phyloP scores from a whole-genome alignment of 352 stramenopile genomes.

The Achlya hypogyna region DNA sequence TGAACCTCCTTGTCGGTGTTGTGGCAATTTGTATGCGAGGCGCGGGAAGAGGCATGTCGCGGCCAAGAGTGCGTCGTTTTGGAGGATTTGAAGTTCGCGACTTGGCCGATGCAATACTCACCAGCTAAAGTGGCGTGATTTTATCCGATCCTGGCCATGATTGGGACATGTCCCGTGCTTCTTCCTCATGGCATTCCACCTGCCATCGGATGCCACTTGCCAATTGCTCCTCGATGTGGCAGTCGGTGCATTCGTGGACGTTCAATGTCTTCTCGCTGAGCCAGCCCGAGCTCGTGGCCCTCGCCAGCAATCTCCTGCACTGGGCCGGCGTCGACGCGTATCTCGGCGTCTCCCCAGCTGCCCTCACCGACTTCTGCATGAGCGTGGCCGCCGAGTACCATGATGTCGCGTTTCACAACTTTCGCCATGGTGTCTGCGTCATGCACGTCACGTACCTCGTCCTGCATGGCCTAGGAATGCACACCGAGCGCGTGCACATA shows the following conservation, averaged over 20 bases:
- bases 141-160: not conserved
- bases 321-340: constrained; percentile 49
- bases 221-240: not conserved
- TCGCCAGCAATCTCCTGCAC: constrained; percentile 62
- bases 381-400: constrained; percentile 75
- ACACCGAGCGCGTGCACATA: constrained; percentile 73
- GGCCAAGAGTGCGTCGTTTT: too few species aligned
- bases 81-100: too few species aligned
- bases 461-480: constrained; percentile 51
- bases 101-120: too few species aligned
- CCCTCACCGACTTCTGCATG: constrained; percentile 66
- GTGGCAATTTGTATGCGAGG: too few species aligned
- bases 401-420: constrained; percentile 87
- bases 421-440: constrained; percentile 81
- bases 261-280: constrained; percentile 70
- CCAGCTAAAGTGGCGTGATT: not conserved
- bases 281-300: constrained; percentile 34
- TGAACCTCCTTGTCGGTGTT: too few species aligned
- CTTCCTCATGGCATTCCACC: not conserved
- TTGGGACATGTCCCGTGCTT: not conserved
- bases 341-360: constrained; percentile 40
- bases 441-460: constrained; percentile 81
- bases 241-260: constrained; percentile 34
- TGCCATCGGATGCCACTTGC: not conserved
- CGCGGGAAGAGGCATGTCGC: too few species aligned